These are phyloP conservation scores for Zygosaccharomyces pseudobailii DNA, from an alignment of 1,139 yeast species.

Conservation along the genomic window DNA sequence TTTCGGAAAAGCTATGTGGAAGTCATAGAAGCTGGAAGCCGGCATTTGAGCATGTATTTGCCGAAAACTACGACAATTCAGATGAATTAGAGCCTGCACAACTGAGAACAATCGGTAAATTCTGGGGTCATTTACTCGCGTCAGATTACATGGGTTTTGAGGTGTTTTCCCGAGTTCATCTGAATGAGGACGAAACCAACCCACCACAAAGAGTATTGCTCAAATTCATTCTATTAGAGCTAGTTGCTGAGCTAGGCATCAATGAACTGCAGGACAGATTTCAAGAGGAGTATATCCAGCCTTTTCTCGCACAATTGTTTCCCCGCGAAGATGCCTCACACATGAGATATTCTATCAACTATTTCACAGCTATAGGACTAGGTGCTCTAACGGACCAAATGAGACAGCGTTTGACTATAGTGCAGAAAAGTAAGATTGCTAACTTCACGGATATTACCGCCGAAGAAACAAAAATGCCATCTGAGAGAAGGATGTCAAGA, in stretches of 20 bases:
- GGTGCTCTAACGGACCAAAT: constrained; percentile 79
- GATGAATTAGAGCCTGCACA: constrained; percentile 70
- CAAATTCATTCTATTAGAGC: constrained; percentile 74
- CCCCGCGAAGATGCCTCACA: constrained; percentile 49
- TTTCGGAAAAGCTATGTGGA: constrained; percentile 63
- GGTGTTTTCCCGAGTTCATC: constrained; percentile 44
- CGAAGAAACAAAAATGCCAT: neutral
- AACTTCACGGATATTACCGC: neutral
- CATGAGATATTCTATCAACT: constrained; percentile 77
- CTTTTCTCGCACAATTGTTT: constrained; percentile 44
- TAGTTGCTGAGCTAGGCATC: constrained; percentile 74
- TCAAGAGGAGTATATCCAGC: constrained; percentile 46
- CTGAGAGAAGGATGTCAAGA: neutral
- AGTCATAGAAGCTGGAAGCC: constrained; percentile 51
- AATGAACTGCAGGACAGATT: constrained; percentile 46
- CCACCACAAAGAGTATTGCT: constrained; percentile 79
- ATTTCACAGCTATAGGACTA: constrained; percentile 86
- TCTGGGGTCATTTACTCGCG: constrained; percentile 83
- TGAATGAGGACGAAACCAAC: constrained; percentile 70
- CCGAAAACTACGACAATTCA: constrained; percentile 50
- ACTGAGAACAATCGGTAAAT: constrained; percentile 72
- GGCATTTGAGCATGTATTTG: constrained; percentile 51
- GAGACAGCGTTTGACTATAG: constrained; percentile 49
- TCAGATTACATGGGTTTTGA: constrained; percentile 67
- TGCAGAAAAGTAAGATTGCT: constrained; percentile 5